Conservation (phyloP, 2,329 filamentous ascomycete species). For the Alternaria viburni region DNA sequence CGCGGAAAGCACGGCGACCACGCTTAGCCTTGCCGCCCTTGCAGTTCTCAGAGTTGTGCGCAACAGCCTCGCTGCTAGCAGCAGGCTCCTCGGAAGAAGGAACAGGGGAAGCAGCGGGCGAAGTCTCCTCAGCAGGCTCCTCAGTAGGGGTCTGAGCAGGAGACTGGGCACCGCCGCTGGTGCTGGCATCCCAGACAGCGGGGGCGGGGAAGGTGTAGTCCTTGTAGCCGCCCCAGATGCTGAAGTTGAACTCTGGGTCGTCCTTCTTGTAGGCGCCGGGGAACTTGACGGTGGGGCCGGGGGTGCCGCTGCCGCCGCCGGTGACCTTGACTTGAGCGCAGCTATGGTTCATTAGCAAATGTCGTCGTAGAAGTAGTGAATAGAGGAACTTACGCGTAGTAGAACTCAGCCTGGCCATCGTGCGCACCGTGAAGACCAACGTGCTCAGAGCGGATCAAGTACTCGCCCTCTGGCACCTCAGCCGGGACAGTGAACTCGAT, state of each 20-base stretch:
- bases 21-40: constrained; percentile 3
- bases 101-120: background rate
- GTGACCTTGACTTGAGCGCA: constrained; percentile 53
- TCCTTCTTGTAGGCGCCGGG: constrained; percentile 47
- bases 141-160: background rate
- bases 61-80: background rate
- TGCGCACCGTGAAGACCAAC: constrained; percentile 50
- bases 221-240: constrained; percentile 27
- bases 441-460: constrained; percentile 53
- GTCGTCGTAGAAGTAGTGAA: background rate
- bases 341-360: background rate
- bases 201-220: constrained; percentile 26
- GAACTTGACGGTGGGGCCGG: constrained; percentile 44
- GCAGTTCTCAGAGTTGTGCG: constrained; percentile 1
- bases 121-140: background rate
- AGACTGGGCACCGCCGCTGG: background rate
- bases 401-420: constrained; percentile 48
- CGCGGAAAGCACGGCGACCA: constrained; percentile 8
- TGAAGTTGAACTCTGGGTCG: constrained; percentile 31
- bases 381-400: constrained; percentile 21
- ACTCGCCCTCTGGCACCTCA: constrained; percentile 49
- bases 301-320: constrained; percentile 37
- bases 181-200: constrained; percentile 21
- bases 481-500: constrained; percentile 44
- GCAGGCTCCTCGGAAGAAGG: background rate